Percentiles rank a stretch among this genome's conserved stretches.
Conservation (phyloP, 257 asterid genomes). For the Ilex asprella region DNA sequence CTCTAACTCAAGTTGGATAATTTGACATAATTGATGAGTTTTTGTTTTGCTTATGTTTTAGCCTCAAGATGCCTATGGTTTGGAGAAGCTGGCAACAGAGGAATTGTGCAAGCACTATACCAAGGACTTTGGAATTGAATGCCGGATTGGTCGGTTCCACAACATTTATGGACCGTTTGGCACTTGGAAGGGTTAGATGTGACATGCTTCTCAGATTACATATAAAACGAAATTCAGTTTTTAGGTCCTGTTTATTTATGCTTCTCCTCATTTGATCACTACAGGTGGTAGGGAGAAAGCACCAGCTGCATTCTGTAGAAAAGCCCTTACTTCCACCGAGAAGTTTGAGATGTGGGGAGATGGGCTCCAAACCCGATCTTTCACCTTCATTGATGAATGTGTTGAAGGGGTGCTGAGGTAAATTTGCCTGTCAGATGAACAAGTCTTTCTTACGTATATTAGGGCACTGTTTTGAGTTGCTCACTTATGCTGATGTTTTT, state of each 20-base stretch:
- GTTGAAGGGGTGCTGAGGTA: constrained; percentile 88
- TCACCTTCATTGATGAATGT: constrained; percentile 82
- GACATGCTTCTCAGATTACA: background rate
- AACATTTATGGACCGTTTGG: constrained; percentile 93
- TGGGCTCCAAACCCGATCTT: constrained; percentile 82
- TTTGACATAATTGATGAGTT: background rate
- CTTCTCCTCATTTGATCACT: background rate
- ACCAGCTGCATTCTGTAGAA: constrained; percentile 87
- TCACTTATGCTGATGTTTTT: too few relatives aligned
- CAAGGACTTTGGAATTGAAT: constrained; percentile 84
- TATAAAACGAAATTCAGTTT: too few relatives aligned
- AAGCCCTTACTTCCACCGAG: constrained; percentile 57
- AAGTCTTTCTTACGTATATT: background rate
- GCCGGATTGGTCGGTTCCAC: constrained; percentile 89
- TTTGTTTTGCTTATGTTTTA: constrained; percentile 10
- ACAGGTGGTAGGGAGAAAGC: constrained; percentile 93
- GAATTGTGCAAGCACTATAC: constrained; percentile 82
- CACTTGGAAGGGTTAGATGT: constrained; percentile 76
- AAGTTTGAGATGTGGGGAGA: constrained; percentile 95
- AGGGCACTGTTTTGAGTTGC: too few relatives aligned
- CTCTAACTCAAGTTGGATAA: too few relatives aligned
- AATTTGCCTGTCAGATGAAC: background rate
- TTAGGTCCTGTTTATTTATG: background rate
- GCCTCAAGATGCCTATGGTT: constrained; percentile 96
- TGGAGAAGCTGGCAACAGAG: constrained; percentile 79